Evolutionary conservation across 345 rosid genomes (phyloP).

Genomic region (Schrenkiella parvula): DNA sequence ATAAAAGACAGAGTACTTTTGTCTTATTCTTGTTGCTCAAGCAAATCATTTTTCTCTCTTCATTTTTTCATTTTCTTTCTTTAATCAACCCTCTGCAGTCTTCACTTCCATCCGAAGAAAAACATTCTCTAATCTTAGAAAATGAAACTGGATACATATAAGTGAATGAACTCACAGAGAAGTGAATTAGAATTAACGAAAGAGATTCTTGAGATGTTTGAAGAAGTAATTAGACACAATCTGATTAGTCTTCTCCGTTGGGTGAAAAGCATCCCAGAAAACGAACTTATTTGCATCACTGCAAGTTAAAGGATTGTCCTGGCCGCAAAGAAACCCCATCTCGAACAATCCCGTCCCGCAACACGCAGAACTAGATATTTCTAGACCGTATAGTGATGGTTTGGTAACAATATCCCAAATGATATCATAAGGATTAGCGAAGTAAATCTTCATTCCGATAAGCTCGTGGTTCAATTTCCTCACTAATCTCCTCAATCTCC

Average conservation of each 20-base stretch:
- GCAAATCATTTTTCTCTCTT: not conserved
- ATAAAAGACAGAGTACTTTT: not conserved
- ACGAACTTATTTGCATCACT: slow-evolving; percentile 55
- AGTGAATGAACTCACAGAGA: not conserved
- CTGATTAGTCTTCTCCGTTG: slow-evolving; percentile 32
- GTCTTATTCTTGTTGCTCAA: slow-evolving; percentile 13
- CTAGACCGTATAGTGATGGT: slow-evolving; percentile 50
- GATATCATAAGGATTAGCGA: slow-evolving; percentile 45
- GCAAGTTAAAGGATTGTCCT: slow-evolving; percentile 40
- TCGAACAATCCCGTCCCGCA: slow-evolving; percentile 65
- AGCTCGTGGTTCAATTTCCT: slow-evolving; percentile 39
- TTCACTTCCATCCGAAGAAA: not conserved
- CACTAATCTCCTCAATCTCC: slow-evolving; percentile 37
- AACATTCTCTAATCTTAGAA: not conserved
- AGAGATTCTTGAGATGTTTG: slow-evolving; percentile 26
- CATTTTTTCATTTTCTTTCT: not conserved
- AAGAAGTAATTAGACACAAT: slow-evolving; percentile 29
- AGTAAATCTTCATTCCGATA: slow-evolving; percentile 38
- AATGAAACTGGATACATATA: not conserved
- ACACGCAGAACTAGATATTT: slow-evolving; percentile 47
- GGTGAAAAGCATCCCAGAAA: slow-evolving; percentile 43
- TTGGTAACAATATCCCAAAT: slow-evolving; percentile 35
- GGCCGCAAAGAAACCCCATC: slow-evolving; percentile 56
- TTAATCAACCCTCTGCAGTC: not conserved
- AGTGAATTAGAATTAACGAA: not conserved